Percentiles rank a stretch among this genome's conserved stretches.
phyloP scores from a whole-genome alignment of 306 rosid species.

The Cucurbita argyrosperma region DNA sequence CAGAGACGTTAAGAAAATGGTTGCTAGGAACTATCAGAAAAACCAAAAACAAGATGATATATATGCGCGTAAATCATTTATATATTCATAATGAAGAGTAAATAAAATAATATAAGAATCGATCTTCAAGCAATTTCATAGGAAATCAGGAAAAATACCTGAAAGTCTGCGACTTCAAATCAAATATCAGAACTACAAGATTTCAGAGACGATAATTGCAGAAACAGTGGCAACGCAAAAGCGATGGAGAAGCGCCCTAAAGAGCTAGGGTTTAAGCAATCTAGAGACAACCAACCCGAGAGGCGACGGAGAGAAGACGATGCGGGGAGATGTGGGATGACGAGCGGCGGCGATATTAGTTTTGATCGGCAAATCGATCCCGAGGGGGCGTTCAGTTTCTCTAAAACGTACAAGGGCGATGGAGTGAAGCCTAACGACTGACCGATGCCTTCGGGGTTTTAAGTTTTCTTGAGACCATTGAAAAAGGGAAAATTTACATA shows the following conservation, averaged over 20 bases:
- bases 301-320: not conserved
- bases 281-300: not conserved
- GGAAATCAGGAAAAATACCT: not conserved
- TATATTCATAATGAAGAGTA: not conserved
- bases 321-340: not conserved
- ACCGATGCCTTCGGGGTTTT: too few species aligned
- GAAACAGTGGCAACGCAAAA: not conserved
- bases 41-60: not conserved
- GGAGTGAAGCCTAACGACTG: too few species aligned
- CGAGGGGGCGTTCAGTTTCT: too few species aligned
- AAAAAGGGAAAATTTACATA: too few species aligned
- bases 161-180: not conserved
- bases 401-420: too few species aligned
- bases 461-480: too few species aligned
- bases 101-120: not conserved
- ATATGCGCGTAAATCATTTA: not conserved
- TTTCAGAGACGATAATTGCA: not conserved
- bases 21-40: not conserved
- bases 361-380: not conserved
- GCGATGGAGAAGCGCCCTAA: not conserved
- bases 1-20: not conserved
- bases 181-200: not conserved
- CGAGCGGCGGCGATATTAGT: not conserved
- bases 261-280: not conserved
- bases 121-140: not conserved